Conservation (phyloP, 2,329 filamentous ascomycete species). For the Cercospora sojina region DNA sequence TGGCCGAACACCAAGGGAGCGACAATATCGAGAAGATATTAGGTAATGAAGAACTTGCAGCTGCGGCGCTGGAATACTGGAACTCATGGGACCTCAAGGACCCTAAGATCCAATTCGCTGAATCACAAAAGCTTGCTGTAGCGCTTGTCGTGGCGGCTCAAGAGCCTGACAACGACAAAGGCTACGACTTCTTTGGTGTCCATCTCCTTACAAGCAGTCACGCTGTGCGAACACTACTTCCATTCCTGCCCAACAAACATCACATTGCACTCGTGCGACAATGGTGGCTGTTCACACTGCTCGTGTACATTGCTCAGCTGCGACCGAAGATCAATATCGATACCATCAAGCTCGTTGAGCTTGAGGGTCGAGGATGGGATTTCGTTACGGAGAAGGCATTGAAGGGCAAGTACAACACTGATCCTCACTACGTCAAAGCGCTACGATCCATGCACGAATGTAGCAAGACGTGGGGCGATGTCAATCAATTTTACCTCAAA, state of each 20-base stretch:
- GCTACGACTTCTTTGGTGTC: constrained; percentile 80
- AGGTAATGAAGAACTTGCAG: constrained; percentile 67
- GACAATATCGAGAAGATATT: constrained; percentile 69
- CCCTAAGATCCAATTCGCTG: constrained; percentile 70
- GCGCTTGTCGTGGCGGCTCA: constrained; percentile 58
- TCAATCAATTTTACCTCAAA: constrained; percentile 63
- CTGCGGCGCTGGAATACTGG: constrained; percentile 80
- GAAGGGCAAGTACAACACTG: constrained; percentile 63
- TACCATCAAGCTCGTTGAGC: constrained; percentile 59
- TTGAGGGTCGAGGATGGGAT: constrained; percentile 70
- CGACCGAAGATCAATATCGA: constrained; percentile 71
- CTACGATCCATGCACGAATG: constrained; percentile 71
- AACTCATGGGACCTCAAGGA: constrained; percentile 76
- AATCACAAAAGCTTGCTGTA: constrained; percentile 60
- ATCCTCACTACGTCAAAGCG: constrained; percentile 86
- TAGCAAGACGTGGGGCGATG: constrained; percentile 71
- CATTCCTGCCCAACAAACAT: constrained; percentile 68
- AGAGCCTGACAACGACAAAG: constrained; percentile 54
- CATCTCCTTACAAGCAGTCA: constrained; percentile 84
- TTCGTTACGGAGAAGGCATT: constrained; percentile 72
- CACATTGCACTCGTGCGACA: constrained; percentile 74
- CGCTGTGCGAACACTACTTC: constrained; percentile 81
- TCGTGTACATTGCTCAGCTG: constrained; percentile 72
- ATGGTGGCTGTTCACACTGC: constrained; percentile 84
- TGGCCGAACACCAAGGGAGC: constrained; percentile 60